Conservation (phyloP, 176 grass and related monocot species). For the Poa pratensis region DNA sequence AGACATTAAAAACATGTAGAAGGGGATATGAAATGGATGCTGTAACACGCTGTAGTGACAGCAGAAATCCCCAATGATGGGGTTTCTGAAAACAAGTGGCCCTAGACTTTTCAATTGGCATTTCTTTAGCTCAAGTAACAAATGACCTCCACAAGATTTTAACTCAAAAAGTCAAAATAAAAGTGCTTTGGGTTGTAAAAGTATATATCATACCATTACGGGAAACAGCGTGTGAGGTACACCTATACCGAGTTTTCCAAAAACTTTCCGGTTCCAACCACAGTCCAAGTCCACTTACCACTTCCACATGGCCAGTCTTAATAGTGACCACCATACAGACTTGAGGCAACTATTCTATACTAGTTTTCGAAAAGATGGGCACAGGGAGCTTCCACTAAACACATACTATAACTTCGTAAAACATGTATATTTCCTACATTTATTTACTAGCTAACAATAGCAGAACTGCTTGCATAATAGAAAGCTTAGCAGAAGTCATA, state of each 20-base stretch:
- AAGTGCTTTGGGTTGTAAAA: neutral
- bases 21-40: neutral
- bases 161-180: neutral
- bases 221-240: slow-evolving; percentile 2
- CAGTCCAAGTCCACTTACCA: neutral
- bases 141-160: slow-evolving; percentile 3
- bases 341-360: neutral
- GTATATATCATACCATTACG: slow-evolving; percentile 9
- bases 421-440: neutral
- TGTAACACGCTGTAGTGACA: neutral
- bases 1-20: neutral
- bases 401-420: neutral
- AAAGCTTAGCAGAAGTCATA: slow-evolving; percentile 17
- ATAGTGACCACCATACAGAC: neutral
- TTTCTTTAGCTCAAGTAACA: slow-evolving; percentile 20
- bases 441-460: neutral
- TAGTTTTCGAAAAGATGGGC: neutral
- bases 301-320: neutral
- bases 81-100: slow-evolving; percentile 14
- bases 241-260: neutral
- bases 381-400: neutral
- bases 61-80: neutral
- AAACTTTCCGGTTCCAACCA: neutral
- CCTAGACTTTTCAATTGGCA: neutral
- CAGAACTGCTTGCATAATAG: neutral